Evolutionary conservation across 2,329 filamentous ascomycete species (phyloP).

Genomic region (Verruconis gallopava): DNA sequence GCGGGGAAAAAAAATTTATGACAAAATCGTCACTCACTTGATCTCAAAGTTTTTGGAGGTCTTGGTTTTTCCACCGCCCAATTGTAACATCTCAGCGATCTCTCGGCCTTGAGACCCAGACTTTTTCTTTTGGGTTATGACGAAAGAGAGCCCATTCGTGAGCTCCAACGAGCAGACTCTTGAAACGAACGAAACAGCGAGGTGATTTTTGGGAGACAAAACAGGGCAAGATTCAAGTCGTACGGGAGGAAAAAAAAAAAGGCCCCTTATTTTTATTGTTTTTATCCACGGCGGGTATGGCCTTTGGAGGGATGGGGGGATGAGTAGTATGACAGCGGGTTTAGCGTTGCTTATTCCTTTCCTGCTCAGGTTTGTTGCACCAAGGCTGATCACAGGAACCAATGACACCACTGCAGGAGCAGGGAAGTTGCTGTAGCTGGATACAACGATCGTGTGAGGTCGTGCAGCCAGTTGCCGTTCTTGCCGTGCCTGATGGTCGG

Average conservation of each 20-base stretch:
- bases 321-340: no score
- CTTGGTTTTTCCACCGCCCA: not conserved
- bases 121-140: not conserved
- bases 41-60: not conserved
- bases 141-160: not conserved
- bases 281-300: no score
- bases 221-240: no score
- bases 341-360: not conserved
- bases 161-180: not conserved
- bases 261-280: no score
- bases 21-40: not conserved
- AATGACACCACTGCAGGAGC: not conserved
- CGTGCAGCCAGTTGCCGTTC: not conserved
- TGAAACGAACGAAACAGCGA: not conserved
- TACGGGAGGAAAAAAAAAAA: no score
- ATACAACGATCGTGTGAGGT: not conserved
- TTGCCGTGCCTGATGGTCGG: conserved; percentile 1
- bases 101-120: not conserved
- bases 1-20: not conserved
- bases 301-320: no score
- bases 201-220: no score
- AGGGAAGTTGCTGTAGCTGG: not conserved
- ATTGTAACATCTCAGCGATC: not conserved
- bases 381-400: not conserved
- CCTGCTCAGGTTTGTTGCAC: not conserved